These are phyloP conservation scores for Cladosporium sp. DNA, from an alignment of 2,329 filamentous ascomycete genomes.

Conservation along the genomic window DNA sequence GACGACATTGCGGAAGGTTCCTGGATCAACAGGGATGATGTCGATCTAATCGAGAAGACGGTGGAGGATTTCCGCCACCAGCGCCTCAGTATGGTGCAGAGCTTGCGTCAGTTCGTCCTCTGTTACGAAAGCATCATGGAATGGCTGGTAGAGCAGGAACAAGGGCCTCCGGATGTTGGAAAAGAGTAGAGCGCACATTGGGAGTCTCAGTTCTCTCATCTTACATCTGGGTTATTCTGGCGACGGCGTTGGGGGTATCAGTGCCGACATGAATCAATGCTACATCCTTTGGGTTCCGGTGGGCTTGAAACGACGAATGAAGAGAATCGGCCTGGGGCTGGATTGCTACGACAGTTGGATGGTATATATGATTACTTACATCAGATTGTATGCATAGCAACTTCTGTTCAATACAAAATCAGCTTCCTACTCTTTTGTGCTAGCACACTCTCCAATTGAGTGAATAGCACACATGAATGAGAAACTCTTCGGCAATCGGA, in stretches of 20 bases:
- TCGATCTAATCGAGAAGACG: slow-evolving; percentile 79
- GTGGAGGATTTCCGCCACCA: slow-evolving; percentile 89
- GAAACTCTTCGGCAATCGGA: no score
- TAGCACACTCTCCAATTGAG: no score
- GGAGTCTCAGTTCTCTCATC: not conserved
- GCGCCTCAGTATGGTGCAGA: slow-evolving; percentile 94
- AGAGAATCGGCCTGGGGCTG: not conserved
- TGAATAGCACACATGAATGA: no score
- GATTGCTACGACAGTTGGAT: not conserved
- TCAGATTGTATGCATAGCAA: not conserved
- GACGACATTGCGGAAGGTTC: slow-evolving; percentile 34
- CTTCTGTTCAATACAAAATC: not conserved
- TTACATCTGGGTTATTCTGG: not conserved
- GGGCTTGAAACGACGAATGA: not conserved
- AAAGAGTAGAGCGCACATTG: not conserved
- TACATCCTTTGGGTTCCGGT: not conserved
- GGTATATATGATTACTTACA: not conserved
- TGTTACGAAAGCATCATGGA: slow-evolving; percentile 95
- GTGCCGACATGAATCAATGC: not conserved
- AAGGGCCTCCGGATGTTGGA: not conserved
- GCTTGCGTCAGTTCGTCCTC: slow-evolving; percentile 84
- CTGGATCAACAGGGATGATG: slow-evolving; percentile 66
- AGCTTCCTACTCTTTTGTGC: no score
- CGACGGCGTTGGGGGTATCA: not conserved
- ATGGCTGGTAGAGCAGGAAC: slow-evolving; percentile 60